Evolutionary conservation across 1,139 yeast species (phyloP), one percentile per base, ranked within the genome.

Genomic region (Hansenula lynferdii): DNA sequence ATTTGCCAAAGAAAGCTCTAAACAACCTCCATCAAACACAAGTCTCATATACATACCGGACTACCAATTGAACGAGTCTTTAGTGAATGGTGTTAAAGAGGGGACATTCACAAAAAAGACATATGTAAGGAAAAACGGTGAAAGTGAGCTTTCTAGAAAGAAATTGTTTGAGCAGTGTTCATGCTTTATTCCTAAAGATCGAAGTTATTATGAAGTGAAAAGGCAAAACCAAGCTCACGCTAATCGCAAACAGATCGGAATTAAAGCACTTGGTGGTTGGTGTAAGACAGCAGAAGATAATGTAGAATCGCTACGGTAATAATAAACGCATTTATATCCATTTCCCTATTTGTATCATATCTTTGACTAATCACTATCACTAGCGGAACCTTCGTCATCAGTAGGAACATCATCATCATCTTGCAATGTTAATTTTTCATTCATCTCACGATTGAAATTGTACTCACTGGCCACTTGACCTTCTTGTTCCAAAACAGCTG

Each of bases 11-110:
- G 54, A 58, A 2, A 40, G 49, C 50, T 17, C 29, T 44, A 22
- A 29, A 47, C n/a, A 43, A 46, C 56, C 42, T 22, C 75, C 76
- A 1, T 64, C 70, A 8, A 66, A 63, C 9, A 42, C 65, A 19
- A 62, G 73, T 3, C 41, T 72, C 15, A 49, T 70, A 2, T 54
- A 62, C 40, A 48, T 70, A 4, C 60, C 58, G 1, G 58, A 60
- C 2, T 43, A 52, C 1, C 45, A 51, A 2, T 40, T 51, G 5
- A 46, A 52, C 1, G 77, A 78, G 44, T 70, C 72, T 5, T 58
- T 78, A 21, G 63, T 73, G 31, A 75, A 74, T 49, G 82, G 81
- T 0, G 73, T 76, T 5, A 72, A 64, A 41, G 73, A 73, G 43
- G 84, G 84, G 0, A 64, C 68, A 14, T 69, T 52, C 42, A 50